Base-by-base conservation (phyloP, 176 grass and related monocot genomes). In the Oryza officinalis region DNA sequence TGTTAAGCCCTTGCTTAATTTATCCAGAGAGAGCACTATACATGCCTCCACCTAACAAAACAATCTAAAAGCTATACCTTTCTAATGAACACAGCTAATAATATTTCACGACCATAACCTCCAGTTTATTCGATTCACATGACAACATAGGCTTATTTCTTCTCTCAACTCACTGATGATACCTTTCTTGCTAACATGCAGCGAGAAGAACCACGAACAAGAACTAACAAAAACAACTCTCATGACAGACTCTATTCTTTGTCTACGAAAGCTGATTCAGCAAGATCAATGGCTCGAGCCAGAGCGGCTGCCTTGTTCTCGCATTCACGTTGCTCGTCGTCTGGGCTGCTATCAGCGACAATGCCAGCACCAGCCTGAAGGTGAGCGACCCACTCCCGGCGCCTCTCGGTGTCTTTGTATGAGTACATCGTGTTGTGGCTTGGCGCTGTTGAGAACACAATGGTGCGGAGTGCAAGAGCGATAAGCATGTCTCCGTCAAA, bases 291-390 rank as follows among this genome's bases (percentile, higher is more conserved):
- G 20, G 96, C 96, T 65, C 91, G 85, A 79, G 93, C 89, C 27
- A 98, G 83, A 50, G 87, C 93, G 4, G 93, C 96, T 1, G 96
- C 96, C 85, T 95, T 98, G 44, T 95, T 98, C 75, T 98, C 91
- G 13, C 96, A 95, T 75, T 98, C 96, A 22, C 84, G 86, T 38
- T 95, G 93, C 70, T 95, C 96, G 3, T 98, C 96, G 1, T 98
- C 91, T 25, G 96, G 96, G 47, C 77, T 83, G 75, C 96, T 98
- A 85, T 98, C 96, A 12, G 96, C 96, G 41, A 98, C 96, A 66
- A 98, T 95, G 75, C 93, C 96, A 0, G 93, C 96, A 66, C 93
- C 91, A 64, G 96, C 91, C 80, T 97, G 94, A 46, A 97, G 89
- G 78, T 97, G 94, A 68, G 94, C 94, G 10, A 90, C 83, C 94